Evolutionary conservation across 495 filamentous ascomycete species (phyloP).

Genomic region (Haplographium delicatum): DNA sequence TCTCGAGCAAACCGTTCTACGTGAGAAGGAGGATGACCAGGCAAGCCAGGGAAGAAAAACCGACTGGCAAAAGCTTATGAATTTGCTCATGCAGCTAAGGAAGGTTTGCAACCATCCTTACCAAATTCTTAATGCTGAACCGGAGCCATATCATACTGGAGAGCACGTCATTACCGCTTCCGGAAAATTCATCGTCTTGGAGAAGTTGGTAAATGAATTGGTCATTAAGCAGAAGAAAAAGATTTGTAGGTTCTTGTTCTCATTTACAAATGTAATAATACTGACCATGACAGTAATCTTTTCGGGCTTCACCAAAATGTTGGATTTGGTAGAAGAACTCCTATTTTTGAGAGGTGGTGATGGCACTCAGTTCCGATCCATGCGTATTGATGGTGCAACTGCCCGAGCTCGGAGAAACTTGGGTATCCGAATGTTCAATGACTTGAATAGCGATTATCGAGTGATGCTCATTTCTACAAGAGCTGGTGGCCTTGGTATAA

Average conservation of each 20-base stretch:
- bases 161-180: constrained; percentile 50
- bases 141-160: constrained; percentile 44
- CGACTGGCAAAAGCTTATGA: constrained; percentile 54
- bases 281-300: no score
- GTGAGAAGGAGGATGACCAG: constrained; percentile 34
- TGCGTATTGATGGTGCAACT: constrained; percentile 56
- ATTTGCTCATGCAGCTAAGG: constrained; percentile 59
- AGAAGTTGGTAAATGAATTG: constrained; percentile 53
- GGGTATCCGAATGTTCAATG: constrained; percentile 54
- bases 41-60: constrained; percentile 29
- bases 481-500: constrained; percentile 61
- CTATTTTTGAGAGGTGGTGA: constrained; percentile 43
- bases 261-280: no score
- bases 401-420: constrained; percentile 49
- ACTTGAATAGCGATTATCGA: constrained; percentile 37
- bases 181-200: constrained; percentile 59
- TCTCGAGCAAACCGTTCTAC: constrained; percentile 34
- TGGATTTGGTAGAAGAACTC: constrained; percentile 57
- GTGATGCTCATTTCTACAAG: constrained; percentile 61
- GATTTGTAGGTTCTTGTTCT: no score
- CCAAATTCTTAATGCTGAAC: constrained; percentile 45
- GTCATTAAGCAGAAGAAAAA: constrained; percentile 55
- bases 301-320: constrained; percentile 53
- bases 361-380: constrained; percentile 40
- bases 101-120: constrained; percentile 65